phyloP scores from a whole-genome alignment of 495 filamentous ascomycete species.

The Talaromyces trachyspermus region DNA sequence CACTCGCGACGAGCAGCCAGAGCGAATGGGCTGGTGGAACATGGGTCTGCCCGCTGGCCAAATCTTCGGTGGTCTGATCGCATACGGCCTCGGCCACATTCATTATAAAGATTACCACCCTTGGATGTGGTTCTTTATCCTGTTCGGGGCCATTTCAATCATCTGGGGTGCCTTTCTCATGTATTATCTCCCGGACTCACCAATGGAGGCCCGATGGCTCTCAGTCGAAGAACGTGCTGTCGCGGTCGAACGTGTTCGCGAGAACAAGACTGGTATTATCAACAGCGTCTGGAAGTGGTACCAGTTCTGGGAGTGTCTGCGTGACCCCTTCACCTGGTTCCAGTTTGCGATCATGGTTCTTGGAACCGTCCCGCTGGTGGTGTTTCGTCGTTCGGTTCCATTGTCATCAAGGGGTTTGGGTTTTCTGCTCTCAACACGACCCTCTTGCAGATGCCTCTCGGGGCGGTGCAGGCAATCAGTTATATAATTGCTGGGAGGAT shows the following conservation, averaged over 20 bases:
- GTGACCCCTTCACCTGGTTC: slow-evolving; percentile 30
- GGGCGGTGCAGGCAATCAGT: background rate
- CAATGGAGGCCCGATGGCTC: slow-evolving; percentile 35
- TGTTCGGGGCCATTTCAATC: slow-evolving; percentile 25
- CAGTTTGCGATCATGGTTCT: slow-evolving; percentile 13
- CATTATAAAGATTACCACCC: slow-evolving; percentile 28
- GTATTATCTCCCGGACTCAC: slow-evolving; percentile 41
- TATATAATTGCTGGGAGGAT: background rate
- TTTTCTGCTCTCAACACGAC: slow-evolving; percentile 15
- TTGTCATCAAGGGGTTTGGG: slow-evolving; percentile 27
- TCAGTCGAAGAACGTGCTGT: slow-evolving; percentile 34
- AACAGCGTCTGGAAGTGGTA: slow-evolving; percentile 47
- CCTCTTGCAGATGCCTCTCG: background rate
- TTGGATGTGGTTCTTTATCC: slow-evolving; percentile 21
- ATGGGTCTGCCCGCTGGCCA: background rate
- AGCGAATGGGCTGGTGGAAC: slow-evolving; percentile 18
- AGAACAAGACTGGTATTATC: slow-evolving; percentile 48
- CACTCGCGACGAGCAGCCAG: slow-evolving; percentile 40
- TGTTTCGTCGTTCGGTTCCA: slow-evolving; percentile 24
- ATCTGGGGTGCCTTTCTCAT: slow-evolving; percentile 29
- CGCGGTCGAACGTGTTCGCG: slow-evolving; percentile 44
- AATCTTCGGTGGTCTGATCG: slow-evolving; percentile 34
- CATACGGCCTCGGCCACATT: slow-evolving; percentile 34
- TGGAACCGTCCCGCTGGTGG: slow-evolving; percentile 19
- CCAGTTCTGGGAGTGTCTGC: slow-evolving; percentile 40